A percentile compares a stretch with the other conserved stretches of the same genome.
Conservation (phyloP, 208 protist species). For the Acanthamoeba royreba region DNA sequence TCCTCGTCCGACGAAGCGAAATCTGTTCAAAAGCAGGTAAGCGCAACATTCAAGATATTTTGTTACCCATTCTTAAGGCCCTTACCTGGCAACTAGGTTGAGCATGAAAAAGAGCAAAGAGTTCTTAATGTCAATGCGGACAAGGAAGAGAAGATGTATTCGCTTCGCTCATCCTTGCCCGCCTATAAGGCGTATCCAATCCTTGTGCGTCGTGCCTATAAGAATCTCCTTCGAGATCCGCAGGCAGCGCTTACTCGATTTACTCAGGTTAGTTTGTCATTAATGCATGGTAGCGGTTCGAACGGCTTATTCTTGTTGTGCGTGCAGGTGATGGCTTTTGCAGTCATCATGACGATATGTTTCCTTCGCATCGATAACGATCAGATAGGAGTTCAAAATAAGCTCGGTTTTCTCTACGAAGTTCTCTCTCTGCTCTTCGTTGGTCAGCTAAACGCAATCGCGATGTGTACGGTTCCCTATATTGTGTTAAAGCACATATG, state of each 20-base stretch:
- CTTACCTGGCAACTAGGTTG: background rate
- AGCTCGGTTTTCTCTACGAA: slow-evolving; percentile 46
- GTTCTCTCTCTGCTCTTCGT: slow-evolving; percentile 40
- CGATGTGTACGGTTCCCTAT: background rate
- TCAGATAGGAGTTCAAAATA: slow-evolving; percentile 36
- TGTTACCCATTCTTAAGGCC: background rate
- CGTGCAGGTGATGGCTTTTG: slow-evolving; percentile 42
- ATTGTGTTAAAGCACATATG: too few species aligned
- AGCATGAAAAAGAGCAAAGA: background rate
- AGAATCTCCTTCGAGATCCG: slow-evolving; percentile 22
- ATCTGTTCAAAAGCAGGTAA: background rate
- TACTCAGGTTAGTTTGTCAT: background rate
- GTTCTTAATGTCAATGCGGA: background rate
- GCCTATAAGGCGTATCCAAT: slow-evolving; percentile 24
- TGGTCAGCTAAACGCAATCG: slow-evolving; percentile 24
- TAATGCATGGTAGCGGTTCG: too few species aligned
- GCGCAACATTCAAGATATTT: background rate
- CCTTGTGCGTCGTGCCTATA: background rate
- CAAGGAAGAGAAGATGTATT: background rate
- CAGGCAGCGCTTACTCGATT: slow-evolving; percentile 35
- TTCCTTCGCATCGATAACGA: slow-evolving; percentile 37
- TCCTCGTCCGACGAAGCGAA: background rate
- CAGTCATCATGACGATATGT: slow-evolving; percentile 48
- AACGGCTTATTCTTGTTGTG: background rate
- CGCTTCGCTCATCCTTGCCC: background rate